Percentiles rank a stretch among this genome's conserved stretches.
phyloP scores from a whole-genome alignment of 2,329 filamentous ascomycete genomes.

The Colletotrichum echinochloae region DNA sequence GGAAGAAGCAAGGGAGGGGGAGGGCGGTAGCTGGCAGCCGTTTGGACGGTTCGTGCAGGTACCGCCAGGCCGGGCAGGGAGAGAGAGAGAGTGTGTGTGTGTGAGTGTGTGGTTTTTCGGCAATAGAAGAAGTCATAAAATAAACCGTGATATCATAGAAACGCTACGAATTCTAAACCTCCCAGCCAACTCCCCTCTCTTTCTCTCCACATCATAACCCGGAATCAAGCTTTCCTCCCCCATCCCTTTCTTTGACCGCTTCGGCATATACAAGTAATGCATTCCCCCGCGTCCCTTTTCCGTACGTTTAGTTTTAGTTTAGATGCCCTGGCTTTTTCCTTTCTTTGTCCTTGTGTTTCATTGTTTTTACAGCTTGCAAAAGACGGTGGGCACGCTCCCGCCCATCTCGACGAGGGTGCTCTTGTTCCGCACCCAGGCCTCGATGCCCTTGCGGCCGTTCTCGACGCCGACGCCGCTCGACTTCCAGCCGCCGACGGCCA shows the following conservation, averaged over 20 bases:
- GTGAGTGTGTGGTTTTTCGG: too few species aligned
- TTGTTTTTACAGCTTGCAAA: constrained; percentile 75
- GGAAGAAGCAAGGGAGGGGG: too few species aligned
- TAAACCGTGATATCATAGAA: constrained; percentile 28
- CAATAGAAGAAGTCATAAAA: neutral
- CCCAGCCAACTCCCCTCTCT: neutral
- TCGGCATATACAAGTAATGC: neutral
- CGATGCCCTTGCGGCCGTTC: constrained; percentile 83
- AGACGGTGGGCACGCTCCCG: constrained; percentile 77
- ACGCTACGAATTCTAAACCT: constrained; percentile 18
- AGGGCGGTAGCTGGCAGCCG: too few species aligned
- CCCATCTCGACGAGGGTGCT: constrained; percentile 89
- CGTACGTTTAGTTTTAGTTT: too few species aligned
- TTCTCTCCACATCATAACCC: neutral
- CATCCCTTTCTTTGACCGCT: neutral
- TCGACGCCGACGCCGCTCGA: constrained; percentile 88
- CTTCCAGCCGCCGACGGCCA: constrained; percentile 95
- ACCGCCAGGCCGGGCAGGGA: too few species aligned
- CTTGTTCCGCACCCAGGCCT: constrained; percentile 88
- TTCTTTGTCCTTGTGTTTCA: neutral
- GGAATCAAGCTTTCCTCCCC: neutral
- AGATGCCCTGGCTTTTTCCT: too few species aligned
- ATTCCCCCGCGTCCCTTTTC: neutral
- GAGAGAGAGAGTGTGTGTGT: too few species aligned
- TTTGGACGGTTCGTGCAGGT: too few species aligned